A percentile compares a stretch with the other conserved stretches of the same genome.
Evolutionary conservation across 345 rosid species (phyloP).

Genomic region (Eucalyptus curtisii): DNA sequence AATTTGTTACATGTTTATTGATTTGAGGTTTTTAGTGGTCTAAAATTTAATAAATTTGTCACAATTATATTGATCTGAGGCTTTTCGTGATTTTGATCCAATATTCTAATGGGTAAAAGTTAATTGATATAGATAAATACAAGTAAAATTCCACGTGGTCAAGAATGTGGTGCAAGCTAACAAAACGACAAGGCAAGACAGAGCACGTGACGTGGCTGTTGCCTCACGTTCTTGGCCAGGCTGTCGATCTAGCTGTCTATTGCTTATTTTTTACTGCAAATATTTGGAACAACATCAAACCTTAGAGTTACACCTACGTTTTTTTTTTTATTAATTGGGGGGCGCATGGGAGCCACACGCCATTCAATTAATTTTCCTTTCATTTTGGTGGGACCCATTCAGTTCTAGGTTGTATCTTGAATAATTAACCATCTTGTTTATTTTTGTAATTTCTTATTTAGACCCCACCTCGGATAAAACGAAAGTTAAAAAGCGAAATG

Average conservation of each 20-base stretch:
- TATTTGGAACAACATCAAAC: not conserved
- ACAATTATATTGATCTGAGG: no score
- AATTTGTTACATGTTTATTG: accelerated
- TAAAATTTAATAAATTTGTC: no score
- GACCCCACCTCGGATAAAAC: not conserved
- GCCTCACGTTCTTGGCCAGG: not conserved
- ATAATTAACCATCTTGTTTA: not conserved
- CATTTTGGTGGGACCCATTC: not conserved
- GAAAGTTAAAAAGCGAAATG: not conserved
- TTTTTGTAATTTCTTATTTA: not conserved
- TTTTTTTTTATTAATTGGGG: not conserved
- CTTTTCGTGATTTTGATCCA: no score
- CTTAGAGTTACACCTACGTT: not conserved
- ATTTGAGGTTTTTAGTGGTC: no score
- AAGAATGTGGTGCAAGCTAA: not conserved
- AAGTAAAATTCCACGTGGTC: not conserved
- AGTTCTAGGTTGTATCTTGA: not conserved
- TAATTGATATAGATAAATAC: not conserved
- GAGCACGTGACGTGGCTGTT: not conserved
- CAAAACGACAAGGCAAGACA: not conserved
- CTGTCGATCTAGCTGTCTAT: not conserved
- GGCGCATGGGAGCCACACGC: not conserved
- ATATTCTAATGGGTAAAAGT: no score
- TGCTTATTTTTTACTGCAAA: not conserved
- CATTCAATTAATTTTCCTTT: not conserved